Evolutionary conservation across 2,329 filamentous ascomycete genomes (phyloP).

Genomic region (Pseudocercospora cruenta): DNA sequence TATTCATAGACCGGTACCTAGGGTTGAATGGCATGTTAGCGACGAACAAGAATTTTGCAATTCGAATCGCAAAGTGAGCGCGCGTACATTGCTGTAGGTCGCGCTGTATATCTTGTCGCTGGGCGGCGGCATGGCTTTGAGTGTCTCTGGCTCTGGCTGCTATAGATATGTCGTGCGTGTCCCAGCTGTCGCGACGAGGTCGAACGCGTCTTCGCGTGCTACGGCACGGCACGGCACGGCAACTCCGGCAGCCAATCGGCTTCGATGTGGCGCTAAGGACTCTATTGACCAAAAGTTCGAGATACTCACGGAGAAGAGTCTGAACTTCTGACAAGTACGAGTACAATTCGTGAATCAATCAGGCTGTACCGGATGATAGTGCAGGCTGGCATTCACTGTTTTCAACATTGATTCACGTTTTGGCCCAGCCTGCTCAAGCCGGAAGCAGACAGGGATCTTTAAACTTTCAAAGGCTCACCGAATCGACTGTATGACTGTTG

Average conservation of each 20-base stretch:
- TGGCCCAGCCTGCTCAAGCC: not conserved
- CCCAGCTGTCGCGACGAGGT: not conserved
- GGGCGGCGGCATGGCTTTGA: slow-evolving; percentile 25
- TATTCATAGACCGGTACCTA: slow-evolving; percentile 95
- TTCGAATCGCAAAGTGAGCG: not conserved
- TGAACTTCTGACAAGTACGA: too few relatives aligned
- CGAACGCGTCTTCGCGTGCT: not conserved
- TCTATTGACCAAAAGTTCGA: not conserved
- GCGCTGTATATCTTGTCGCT: slow-evolving; percentile 62
- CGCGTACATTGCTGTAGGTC: slow-evolving; percentile 59
- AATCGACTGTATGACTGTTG: not conserved
- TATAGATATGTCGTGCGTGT: not conserved
- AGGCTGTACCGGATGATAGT: too few relatives aligned
- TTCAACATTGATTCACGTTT: not conserved
- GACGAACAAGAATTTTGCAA: not conserved
- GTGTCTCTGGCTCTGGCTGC: not conserved
- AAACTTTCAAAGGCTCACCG: not conserved
- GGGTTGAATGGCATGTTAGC: slow-evolving; percentile 17
- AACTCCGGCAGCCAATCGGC: not conserved
- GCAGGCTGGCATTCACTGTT: not conserved
- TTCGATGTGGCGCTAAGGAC: not conserved
- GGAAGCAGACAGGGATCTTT: not conserved
- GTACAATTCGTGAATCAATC: too few relatives aligned
- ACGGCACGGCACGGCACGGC: not conserved
- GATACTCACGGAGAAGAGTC: not conserved